These are phyloP conservation scores for Fusarium goolgardi DNA, from an alignment of 2,329 filamentous ascomycete genomes.

Conservation along the genomic window DNA sequence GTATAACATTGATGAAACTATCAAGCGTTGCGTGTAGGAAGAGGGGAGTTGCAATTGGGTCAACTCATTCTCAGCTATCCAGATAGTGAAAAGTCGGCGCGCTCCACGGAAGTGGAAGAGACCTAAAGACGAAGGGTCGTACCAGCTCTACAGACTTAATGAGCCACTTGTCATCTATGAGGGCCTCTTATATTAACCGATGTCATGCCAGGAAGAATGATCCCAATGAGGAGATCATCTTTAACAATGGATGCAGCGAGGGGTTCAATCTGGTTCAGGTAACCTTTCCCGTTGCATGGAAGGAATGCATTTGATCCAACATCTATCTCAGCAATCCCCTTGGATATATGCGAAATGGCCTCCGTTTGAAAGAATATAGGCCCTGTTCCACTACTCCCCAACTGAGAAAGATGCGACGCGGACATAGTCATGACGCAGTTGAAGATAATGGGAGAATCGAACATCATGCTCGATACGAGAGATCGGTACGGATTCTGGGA, in stretches of 20 bases:
- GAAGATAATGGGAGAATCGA: slow-evolving; percentile 15
- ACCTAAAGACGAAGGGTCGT: slow-evolving; percentile 18
- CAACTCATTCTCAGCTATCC: slow-evolving; percentile 9
- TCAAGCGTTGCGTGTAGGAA: slow-evolving; percentile 2
- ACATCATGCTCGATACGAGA: slow-evolving; percentile 22
- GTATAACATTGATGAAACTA: slow-evolving; percentile 35
- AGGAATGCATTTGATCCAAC: fast-evolving
- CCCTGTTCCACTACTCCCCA: neutral
- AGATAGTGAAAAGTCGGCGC: slow-evolving; percentile 22
- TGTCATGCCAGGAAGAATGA: slow-evolving; percentile 36
- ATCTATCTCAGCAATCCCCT: neutral
- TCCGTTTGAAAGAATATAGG: slow-evolving; percentile 26
- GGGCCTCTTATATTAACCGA: slow-evolving; percentile 7
- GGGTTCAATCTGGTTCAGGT: neutral
- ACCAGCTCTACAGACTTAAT: slow-evolving; percentile 14
- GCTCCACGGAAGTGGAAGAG: slow-evolving; percentile 29
- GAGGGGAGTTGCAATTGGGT: neutral
- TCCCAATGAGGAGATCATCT: slow-evolving; percentile 22
- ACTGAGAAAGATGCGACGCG: slow-evolving; percentile 30
- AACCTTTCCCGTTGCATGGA: no score
- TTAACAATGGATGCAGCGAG: neutral
- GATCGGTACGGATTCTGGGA: slow-evolving; percentile 30
- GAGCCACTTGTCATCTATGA: neutral
- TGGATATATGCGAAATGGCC: slow-evolving; percentile 23
- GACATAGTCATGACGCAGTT: slow-evolving; percentile 34